Percentiles rank a stretch among this genome's conserved stretches.
Conservation (phyloP, 1,139 yeast genomes). For the Blastobotrys indianensis region DNA sequence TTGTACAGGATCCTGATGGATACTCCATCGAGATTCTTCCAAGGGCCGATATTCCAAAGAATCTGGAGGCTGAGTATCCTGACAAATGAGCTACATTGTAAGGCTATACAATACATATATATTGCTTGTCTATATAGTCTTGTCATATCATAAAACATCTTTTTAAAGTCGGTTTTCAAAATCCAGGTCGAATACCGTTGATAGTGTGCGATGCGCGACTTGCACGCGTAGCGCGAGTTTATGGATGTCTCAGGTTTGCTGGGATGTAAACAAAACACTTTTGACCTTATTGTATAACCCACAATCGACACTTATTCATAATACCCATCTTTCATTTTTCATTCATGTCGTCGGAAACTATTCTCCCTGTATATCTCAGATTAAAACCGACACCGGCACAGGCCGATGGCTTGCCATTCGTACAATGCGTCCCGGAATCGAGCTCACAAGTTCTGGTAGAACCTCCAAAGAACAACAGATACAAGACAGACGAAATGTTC, state of each 20-base stretch:
- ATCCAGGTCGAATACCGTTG: too few relatives aligned
- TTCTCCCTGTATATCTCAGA: constrained; percentile 35
- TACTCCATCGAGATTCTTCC: constrained; percentile 74
- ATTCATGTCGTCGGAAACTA: constrained; percentile 10
- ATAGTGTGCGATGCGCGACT: too few relatives aligned
- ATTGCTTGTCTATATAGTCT: too few relatives aligned
- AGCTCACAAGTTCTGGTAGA: constrained; percentile 16
- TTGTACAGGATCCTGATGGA: constrained; percentile 87
- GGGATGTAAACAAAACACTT: neutral
- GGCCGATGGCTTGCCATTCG: constrained; percentile 15
- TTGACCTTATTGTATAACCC: neutral
- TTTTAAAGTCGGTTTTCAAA: too few relatives aligned
- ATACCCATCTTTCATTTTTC: neutral
- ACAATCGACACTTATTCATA: neutral
- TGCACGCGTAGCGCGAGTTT: too few relatives aligned
- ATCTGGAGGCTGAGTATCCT: constrained; percentile 7
- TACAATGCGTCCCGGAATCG: constrained; percentile 18
- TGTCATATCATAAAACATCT: too few relatives aligned
- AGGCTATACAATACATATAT: too few relatives aligned
- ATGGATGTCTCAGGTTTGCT: too few relatives aligned
- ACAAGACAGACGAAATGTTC: constrained; percentile 27
- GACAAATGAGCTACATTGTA: too few relatives aligned
- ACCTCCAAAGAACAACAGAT: constrained; percentile 26
- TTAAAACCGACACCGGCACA: constrained; percentile 30
- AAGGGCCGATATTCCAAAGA: constrained; percentile 26